Conservation (phyloP, 1,139 yeast species). For the Pichia sp. region DNA sequence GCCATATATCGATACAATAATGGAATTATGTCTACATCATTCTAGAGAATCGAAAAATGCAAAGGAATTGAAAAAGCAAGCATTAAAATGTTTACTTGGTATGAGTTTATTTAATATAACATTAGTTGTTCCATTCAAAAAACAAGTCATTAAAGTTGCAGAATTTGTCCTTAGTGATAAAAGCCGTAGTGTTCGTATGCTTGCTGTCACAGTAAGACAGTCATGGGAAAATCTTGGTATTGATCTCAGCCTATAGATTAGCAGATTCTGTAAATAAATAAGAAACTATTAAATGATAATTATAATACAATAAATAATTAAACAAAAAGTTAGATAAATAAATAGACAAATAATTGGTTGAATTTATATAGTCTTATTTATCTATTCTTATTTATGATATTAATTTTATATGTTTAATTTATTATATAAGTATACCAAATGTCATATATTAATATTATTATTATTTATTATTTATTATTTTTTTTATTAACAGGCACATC, state of each 20-base stretch:
- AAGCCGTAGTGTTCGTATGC: constrained; percentile 65
- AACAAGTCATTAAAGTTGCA: constrained; percentile 43
- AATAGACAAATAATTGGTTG: no score
- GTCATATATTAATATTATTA: no score
- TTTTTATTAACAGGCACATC: no score
- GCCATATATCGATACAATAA: constrained; percentile 13
- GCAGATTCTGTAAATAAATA: no score
- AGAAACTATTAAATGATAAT: no score
- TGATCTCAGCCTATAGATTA: constrained; percentile 1
- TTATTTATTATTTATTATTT: no score
- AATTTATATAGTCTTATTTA: no score
- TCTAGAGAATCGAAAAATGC: background rate
- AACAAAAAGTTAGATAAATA: no score
- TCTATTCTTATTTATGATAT: no score
- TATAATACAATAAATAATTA: no score
- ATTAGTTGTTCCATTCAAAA: constrained; percentile 47
- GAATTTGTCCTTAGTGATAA: constrained; percentile 61
- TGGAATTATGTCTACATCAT: constrained; percentile 9
- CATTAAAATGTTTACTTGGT: constrained; percentile 51
- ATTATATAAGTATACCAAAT: no score
- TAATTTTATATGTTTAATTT: no score
- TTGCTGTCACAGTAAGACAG: constrained; percentile 76
- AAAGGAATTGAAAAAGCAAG: constrained; percentile 45
- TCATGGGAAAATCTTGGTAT: constrained; percentile 16
- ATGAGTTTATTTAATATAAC: constrained; percentile 32